These are phyloP conservation scores for Volvox africanus DNA, from an alignment of 139 green algal species.

Conservation along the genomic window DNA sequence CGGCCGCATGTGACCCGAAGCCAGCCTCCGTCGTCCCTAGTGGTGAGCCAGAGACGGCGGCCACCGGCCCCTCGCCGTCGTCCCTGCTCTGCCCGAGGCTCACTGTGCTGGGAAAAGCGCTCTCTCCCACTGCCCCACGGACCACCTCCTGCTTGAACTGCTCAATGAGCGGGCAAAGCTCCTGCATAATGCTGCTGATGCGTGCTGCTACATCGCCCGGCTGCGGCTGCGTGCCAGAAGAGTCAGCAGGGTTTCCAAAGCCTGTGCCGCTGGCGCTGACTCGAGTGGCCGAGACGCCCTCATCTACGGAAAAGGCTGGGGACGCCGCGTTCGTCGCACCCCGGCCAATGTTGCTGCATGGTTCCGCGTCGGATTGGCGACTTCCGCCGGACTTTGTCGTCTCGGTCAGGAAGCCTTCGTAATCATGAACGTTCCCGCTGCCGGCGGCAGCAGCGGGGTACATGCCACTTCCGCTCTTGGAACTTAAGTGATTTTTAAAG, in stretches of 20 bases:
- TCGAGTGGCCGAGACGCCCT: not conserved
- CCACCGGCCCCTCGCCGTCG: not conserved
- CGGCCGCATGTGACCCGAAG: no score
- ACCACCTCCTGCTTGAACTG: conserved; percentile 16
- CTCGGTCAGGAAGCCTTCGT: not conserved
- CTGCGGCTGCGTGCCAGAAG: not conserved
- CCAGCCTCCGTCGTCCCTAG: not conserved
- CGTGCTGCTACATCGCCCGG: conserved; percentile 10
- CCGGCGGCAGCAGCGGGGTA: not conserved
- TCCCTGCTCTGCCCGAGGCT: not conserved
- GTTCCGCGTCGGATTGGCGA: not conserved
- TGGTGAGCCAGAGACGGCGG: not conserved
- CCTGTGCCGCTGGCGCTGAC: conserved; percentile 4
- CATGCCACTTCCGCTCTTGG: not conserved
- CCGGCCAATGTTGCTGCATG: not conserved
- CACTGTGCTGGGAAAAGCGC: not conserved
- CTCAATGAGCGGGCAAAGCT: conserved; percentile 21
- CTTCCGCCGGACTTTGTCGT: not conserved
- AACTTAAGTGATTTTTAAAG: not conserved
- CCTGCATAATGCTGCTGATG: conserved; percentile 33
- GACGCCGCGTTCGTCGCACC: not conserved
- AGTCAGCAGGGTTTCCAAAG: not conserved
- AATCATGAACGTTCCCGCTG: not conserved
- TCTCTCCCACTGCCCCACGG: not conserved
- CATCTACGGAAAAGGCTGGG: not conserved